phyloP scores from a whole-genome alignment of 768 basidiomycete species.

The Rossbeevera mucosa region DNA sequence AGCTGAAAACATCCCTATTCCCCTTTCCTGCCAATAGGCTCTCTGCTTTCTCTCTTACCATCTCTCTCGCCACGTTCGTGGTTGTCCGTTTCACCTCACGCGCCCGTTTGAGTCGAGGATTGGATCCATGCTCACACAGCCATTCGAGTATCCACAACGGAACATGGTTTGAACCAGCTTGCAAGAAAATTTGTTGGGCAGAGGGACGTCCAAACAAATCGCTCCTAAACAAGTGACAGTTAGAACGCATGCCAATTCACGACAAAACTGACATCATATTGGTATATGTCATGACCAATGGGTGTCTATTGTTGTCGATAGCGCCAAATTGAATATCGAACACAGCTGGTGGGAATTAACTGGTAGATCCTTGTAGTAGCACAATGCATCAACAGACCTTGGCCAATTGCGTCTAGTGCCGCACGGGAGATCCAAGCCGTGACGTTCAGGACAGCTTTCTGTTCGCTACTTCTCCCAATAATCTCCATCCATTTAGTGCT shows the following conservation, averaged over 20 bases:
- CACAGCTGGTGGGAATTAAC: not conserved
- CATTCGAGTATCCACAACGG: slow-evolving; percentile 28
- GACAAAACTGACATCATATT: slow-evolving; percentile 11
- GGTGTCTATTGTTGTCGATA: slow-evolving; percentile 7
- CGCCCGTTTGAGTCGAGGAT: slow-evolving; percentile 16
- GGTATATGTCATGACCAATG: slow-evolving; percentile 6
- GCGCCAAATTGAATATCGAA: slow-evolving; percentile 46
- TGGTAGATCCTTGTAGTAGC: not conserved
- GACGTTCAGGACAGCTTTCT: not conserved
- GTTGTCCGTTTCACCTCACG: slow-evolving; percentile 6
- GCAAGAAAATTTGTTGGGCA: slow-evolving; percentile 13
- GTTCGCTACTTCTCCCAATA: not conserved
- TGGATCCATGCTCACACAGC: slow-evolving; percentile 26
- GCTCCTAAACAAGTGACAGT: not conserved
- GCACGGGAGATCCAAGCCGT: not conserved
- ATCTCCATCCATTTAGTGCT: not conserved
- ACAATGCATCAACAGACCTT: slow-evolving; percentile 28
- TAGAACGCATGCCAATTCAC: slow-evolving; percentile 3
- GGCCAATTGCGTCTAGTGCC: slow-evolving; percentile 36
- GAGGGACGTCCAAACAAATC: slow-evolving; percentile 18
- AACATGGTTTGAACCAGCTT: slow-evolving; percentile 9
- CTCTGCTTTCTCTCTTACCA: slow-evolving; percentile 17
- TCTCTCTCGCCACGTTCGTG: slow-evolving; percentile 7
- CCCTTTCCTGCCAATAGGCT: slow-evolving; percentile 13
- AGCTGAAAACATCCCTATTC: slow-evolving; percentile 20